Evolutionary conservation across 331 rosid genomes (phyloP), one percentile per base, ranked within the genome.

Genomic region (Acacia concinna): DNA sequence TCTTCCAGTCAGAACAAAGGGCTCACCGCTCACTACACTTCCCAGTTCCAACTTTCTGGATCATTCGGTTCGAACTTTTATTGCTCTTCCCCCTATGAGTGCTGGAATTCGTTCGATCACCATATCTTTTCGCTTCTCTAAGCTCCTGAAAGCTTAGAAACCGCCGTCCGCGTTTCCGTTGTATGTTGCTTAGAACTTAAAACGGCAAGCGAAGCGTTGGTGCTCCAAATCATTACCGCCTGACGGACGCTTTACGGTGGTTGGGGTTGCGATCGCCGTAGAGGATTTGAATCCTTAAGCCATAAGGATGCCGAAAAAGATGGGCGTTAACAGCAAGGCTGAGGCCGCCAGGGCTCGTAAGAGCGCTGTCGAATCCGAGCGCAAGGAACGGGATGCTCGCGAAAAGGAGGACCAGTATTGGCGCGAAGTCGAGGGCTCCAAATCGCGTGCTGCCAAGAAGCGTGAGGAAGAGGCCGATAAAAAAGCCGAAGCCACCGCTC

Each of bases 381-480:
- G 93, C 34, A 95, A 90, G 85, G 93, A 91, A 4, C 88, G 85
- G 54, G 97, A 95, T 78, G 4, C 66, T 67, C 88, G 89, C 5
- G 87, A 87, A 54, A 95, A 90, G 89, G 93, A 84, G 77, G 98
- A 93, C 6, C 89, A 84, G 44, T 91, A 80, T 89, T 95, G 98
- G 99, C 91, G 85, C 41, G 97, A 90, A 54, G 94, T 97, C 6
- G 97, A 95, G 85, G 92, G 97, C 41, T 80, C 90, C 32, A 95
- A 89, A 82, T 88, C 99, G 8, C 97, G 99, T 44, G 93, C 97
- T 27, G 85, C 96, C 40, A 95, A 95, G 92, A 95, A 95, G 87
- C 87, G 87, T 6, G 97, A 93, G 87, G 99, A 95, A 65, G 99
- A 95, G 38, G 91, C 98, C 4, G 98, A 95, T 76, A 95, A 95